Percentiles rank a stretch among this genome's conserved stretches.
These are phyloP conservation scores for Trypanosoma vivax DNA, from an alignment of 208 protist genomes.

Conservation along the genomic window DNA sequence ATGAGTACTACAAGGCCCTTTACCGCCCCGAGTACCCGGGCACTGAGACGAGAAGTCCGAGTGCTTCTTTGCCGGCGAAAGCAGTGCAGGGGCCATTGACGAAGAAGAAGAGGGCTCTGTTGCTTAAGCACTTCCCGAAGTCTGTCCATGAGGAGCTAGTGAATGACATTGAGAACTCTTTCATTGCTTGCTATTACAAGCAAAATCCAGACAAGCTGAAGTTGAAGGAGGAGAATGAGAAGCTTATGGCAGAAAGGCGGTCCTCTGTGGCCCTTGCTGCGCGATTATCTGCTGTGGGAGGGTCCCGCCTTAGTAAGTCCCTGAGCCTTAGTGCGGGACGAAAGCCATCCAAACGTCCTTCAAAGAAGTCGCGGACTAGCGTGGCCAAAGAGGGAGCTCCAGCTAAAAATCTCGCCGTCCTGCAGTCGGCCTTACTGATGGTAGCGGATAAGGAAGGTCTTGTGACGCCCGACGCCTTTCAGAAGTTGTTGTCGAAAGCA, in stretches of 20 bases:
- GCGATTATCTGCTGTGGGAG: too few species aligned
- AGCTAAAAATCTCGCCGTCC: slow-evolving; percentile 32
- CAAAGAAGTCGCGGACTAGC: too few species aligned
- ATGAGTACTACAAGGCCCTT: slow-evolving; percentile 23
- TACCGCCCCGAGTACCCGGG: slow-evolving; percentile 11
- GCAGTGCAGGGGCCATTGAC: neutral
- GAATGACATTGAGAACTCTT: slow-evolving; percentile 46
- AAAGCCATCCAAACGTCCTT: too few species aligned
- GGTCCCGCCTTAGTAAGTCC: too few species aligned
- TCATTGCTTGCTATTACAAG: slow-evolving; percentile 47
- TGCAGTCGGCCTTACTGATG: slow-evolving; percentile 30
- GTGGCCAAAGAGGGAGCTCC: slow-evolving; percentile 27
- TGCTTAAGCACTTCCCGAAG: neutral
- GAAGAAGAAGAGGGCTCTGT: neutral
- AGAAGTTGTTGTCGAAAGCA: slow-evolving; percentile 18
- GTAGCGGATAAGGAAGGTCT: slow-evolving; percentile 35
- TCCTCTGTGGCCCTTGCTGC: slow-evolving; percentile 14
- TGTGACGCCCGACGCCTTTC: slow-evolving; percentile 32
- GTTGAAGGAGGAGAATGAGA: slow-evolving; percentile 14
- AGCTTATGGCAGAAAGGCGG: slow-evolving; percentile 5
- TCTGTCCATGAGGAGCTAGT: slow-evolving; percentile 15
- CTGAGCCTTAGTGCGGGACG: too few species aligned
- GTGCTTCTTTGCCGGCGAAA: neutral
- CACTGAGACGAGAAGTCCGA: neutral
- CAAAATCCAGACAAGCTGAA: slow-evolving; percentile 32